phyloP scores from a whole-genome alignment of 352 stramenopile species.

The Globisporangium carolinianum region DNA sequence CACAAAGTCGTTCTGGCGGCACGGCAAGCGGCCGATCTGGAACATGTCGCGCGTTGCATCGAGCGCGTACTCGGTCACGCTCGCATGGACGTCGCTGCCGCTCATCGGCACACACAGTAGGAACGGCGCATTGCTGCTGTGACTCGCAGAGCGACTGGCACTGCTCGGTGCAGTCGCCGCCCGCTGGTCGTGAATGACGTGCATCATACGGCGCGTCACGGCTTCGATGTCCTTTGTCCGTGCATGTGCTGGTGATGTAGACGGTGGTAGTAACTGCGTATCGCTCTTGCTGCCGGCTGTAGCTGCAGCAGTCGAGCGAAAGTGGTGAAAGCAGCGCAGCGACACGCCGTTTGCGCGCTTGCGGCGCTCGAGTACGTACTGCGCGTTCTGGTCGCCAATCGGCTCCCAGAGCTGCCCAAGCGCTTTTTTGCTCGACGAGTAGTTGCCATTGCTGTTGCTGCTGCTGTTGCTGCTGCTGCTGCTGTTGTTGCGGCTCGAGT shows the following conservation, averaged over 20 bases:
- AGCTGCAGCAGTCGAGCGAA: conserved; percentile 13
- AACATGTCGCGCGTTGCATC: conserved; percentile 59
- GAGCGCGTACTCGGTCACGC: conserved; percentile 53
- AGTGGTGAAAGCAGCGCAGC: conserved; percentile 53
- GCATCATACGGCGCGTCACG: conserved; percentile 49
- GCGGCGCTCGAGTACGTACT: conserved; percentile 49
- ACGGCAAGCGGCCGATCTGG: conserved; percentile 77
- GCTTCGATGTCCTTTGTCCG: conserved; percentile 33
- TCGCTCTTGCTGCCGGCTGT: neutral
- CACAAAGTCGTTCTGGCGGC: conserved; percentile 67
- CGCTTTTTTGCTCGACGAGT: conserved; percentile 26
- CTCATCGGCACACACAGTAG: conserved; percentile 72
- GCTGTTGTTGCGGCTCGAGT: neutral
- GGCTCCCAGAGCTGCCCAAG: conserved; percentile 64
- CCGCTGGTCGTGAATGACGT: conserved; percentile 28
- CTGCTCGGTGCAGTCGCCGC: neutral
- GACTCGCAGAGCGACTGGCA: neutral
- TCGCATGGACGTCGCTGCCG: conserved; percentile 45
- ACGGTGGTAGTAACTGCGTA: neutral
- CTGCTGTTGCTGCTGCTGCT: conserved; percentile 1
- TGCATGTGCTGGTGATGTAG: neutral
- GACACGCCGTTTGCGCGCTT: conserved; percentile 41
- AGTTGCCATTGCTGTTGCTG: conserved; percentile 2
- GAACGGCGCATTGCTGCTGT: conserved; percentile 15
- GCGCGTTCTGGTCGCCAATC: conserved; percentile 65